Percentiles rank a stretch among this genome's conserved stretches.
Evolutionary conservation across 768 basidiomycete genomes (phyloP).

Genomic region (Trametes villosa): DNA sequence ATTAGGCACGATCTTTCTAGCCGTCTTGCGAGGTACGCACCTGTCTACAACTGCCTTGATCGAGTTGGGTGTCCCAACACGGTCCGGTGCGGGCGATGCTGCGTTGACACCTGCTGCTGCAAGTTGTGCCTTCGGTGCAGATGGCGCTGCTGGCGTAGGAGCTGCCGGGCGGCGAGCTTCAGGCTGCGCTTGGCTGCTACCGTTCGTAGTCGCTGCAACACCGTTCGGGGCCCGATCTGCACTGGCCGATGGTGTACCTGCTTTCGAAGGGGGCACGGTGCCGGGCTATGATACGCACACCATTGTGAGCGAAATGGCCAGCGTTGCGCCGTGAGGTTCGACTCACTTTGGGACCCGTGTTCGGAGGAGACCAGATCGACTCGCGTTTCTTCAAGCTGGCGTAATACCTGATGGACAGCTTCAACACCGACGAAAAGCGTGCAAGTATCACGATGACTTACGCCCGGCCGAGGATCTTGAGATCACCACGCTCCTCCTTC

Average conservation of each 20-base stretch:
- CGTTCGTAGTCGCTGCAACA: slow-evolving; percentile 16
- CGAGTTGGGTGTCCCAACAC: slow-evolving; percentile 34
- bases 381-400: slow-evolving; percentile 79
- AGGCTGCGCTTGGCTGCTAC: slow-evolving; percentile 10
- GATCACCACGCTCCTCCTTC: slow-evolving; percentile 80
- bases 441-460: slow-evolving; percentile 41
- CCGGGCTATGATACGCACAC: slow-evolving; percentile 1
- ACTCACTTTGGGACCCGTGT: slow-evolving; percentile 40
- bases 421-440: not conserved
- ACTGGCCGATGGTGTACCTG: slow-evolving; percentile 6
- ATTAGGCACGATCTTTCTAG: not conserved
- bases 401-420: slow-evolving; percentile 57
- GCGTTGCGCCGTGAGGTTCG: not conserved
- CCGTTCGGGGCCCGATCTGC: slow-evolving; percentile 18
- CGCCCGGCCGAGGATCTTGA: slow-evolving; percentile 81
- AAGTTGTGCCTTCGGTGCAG: slow-evolving; percentile 63
- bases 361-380: slow-evolving; percentile 50
- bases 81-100: slow-evolving; percentile 32
- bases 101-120: slow-evolving; percentile 30
- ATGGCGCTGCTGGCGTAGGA: slow-evolving; percentile 39
- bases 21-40: slow-evolving; percentile 40
- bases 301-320: not conserved
- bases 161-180: slow-evolving; percentile 18
- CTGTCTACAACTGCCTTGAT: slow-evolving; percentile 71
- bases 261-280: slow-evolving; percentile 7